Evolutionary conservation across 192 early-diverging fungal species (phyloP), one percentile per base, ranked within the genome.

Genomic region (Podila clonocystis): DNA sequence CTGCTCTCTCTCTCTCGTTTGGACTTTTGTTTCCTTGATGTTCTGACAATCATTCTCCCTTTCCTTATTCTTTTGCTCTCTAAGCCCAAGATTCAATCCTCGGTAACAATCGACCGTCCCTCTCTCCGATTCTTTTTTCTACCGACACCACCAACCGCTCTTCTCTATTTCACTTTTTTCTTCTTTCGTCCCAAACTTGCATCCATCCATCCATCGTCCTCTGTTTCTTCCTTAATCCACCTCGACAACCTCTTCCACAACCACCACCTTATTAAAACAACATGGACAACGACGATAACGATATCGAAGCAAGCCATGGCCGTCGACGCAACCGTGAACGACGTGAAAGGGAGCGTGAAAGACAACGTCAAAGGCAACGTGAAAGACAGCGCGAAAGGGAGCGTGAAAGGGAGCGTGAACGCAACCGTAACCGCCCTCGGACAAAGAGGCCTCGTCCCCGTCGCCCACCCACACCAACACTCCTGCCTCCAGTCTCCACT

Each of bases 361-460:
- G 52, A 11, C 22, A 55, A 2, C 52, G 52, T 24, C 22, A 55
- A 55, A 55, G 24, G 52, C 8, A 55, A 17, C 52, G 52, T 24
- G 52, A 55, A 55, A 55, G 24, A 22, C 22, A 55, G 52, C 52
- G 52, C 12, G 52, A 55, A 22, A 55, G 24, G 52, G 1, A 55
- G n/a, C 52, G 52, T 24, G 52, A 55, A 55, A 55, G 24, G 52
- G 52, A 55, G 52, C 52, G 52, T 26, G 52, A 55, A 22, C 52
- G 52, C n/a, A 9, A 55, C 8, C 52, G 52, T 55, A 9, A 55
- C 8, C 52, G 9, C 24, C n/a, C 2, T 24, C 52, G 52, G 24
- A 26, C 20, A 22, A 12, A 17, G 20, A 26, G 4, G 17, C 52
- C 41, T 17, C 41, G 52, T 24, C n/a, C 5, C 52, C 52, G 52